A percentile compares a stretch with the other conserved stretches of the same genome.
phyloP scores from a whole-genome alignment of 805 yeast species.

The Blastobotrys robertii region DNA sequence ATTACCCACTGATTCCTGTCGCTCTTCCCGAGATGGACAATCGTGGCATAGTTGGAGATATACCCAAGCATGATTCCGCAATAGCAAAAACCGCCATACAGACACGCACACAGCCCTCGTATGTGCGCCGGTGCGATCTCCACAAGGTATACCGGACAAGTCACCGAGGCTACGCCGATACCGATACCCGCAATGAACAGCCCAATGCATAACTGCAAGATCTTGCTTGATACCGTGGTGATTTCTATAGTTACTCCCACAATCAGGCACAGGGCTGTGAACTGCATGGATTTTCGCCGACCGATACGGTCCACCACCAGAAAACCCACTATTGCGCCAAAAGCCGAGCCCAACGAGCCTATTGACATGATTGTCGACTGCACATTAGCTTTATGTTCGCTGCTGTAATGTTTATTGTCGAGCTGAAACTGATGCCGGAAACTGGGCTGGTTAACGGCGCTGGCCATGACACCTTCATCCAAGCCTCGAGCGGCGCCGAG shows the following conservation, averaged over 20 bases:
- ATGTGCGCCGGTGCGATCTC: slow-evolving; percentile 45
- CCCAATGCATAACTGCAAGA: slow-evolving; percentile 48
- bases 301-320: slow-evolving; percentile 43
- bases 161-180: slow-evolving; percentile 47
- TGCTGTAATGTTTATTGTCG: slow-evolving; percentile 30
- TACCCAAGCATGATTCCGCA: slow-evolving; percentile 43
- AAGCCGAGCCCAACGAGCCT: slow-evolving; percentile 49
- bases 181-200: slow-evolving; percentile 46
- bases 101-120: slow-evolving; percentile 43
- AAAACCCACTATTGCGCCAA: slow-evolving; percentile 42
- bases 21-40: slow-evolving; percentile 32
- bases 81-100: slow-evolving; percentile 50
- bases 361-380: slow-evolving; percentile 46
- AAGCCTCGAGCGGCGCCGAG: slow-evolving; percentile 49
- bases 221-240: slow-evolving; percentile 27
- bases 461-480: slow-evolving; percentile 46
- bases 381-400: slow-evolving; percentile 33
- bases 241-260: slow-evolving; percentile 40
- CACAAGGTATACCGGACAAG: slow-evolving; percentile 45
- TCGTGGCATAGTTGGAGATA: slow-evolving; percentile 43
- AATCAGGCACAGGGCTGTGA: slow-evolving; percentile 35
- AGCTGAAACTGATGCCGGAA: slow-evolving; percentile 38
- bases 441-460: slow-evolving; percentile 35
- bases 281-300: slow-evolving; percentile 39
- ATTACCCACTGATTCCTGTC: slow-evolving; percentile 41